These are phyloP conservation scores for Eucalyptus globulus DNA, from an alignment of 345 rosid species.

Conservation along the genomic window DNA sequence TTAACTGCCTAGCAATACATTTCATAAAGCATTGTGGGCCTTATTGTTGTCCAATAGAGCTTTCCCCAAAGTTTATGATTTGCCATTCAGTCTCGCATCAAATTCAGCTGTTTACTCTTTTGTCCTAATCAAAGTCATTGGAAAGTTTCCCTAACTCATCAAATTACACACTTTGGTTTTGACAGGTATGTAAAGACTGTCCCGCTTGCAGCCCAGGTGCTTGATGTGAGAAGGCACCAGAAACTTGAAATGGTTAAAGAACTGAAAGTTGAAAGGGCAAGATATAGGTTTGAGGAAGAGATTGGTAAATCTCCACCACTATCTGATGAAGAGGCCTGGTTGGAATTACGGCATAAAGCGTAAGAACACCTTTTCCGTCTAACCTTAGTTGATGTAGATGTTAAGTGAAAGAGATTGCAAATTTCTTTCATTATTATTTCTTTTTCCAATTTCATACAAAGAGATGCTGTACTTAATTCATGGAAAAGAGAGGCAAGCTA, in stretches of 20 bases:
- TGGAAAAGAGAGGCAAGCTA: neutral
- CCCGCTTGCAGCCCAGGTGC: slow-evolving; percentile 81
- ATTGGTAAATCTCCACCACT: slow-evolving; percentile 96
- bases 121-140: neutral
- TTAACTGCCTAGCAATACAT: neutral
- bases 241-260: slow-evolving; percentile 85
- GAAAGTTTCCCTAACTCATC: neutral
- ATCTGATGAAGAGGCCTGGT: slow-evolving; percentile 83
- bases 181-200: slow-evolving; percentile 84
- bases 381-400: neutral
- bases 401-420: neutral
- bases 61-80: neutral
- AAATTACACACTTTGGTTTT: neutral
- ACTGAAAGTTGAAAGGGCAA: slow-evolving; percentile 58
- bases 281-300: slow-evolving; percentile 74
- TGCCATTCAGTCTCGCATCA: neutral
- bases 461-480: neutral
- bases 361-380: slow-evolving; percentile 20
- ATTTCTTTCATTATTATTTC: neutral
- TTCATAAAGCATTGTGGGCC: neutral
- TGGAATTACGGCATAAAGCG: slow-evolving; percentile 90
- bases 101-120: neutral
- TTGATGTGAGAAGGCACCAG: slow-evolving; percentile 76
- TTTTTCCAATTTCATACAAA: neutral
- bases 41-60: neutral